Evolutionary conservation across 2,329 filamentous ascomycete genomes (phyloP).

Genomic region (Ophiocordyceps camponoti-leonardi): DNA sequence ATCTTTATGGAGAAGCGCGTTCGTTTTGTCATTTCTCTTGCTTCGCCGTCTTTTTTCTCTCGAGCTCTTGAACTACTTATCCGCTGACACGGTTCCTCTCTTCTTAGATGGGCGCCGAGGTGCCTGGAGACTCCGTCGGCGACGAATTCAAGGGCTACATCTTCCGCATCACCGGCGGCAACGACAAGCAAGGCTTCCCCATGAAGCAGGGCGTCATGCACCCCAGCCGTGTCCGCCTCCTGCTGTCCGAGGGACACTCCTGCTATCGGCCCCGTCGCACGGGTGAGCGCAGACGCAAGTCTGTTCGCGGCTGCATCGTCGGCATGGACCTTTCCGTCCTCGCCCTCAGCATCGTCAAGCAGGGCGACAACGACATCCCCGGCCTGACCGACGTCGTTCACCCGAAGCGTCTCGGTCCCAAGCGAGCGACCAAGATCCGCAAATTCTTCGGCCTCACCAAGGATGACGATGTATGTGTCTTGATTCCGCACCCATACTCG

Average conservation of each 20-base stretch:
- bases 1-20: slow-evolving; percentile 97
- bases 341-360: slow-evolving; percentile 91
- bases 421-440: slow-evolving; percentile 99
- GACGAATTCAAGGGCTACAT: slow-evolving; percentile 99
- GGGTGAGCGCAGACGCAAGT: slow-evolving; percentile 99
- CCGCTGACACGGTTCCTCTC: neutral
- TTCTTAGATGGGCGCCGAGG: slow-evolving; percentile 66
- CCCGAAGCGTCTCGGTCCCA: slow-evolving; percentile 98
- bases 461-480: slow-evolving; percentile 98
- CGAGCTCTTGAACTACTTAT: no score
- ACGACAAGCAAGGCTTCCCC: slow-evolving; percentile 99
- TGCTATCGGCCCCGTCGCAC: slow-evolving; percentile 98
- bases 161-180: slow-evolving; percentile 98
- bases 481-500: slow-evolving; percentile 31
- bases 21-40: slow-evolving; percentile 22
- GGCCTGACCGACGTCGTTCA: slow-evolving; percentile 94
- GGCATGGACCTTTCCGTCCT: slow-evolving; percentile 89
- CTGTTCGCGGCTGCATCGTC: slow-evolving; percentile 96
- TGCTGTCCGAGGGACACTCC: slow-evolving; percentile 91
- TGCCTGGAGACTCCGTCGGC: slow-evolving; percentile 84
- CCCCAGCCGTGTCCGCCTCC: slow-evolving; percentile 93
- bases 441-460: slow-evolving; percentile 99
- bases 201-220: slow-evolving; percentile 99
- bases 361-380: slow-evolving; percentile 86
- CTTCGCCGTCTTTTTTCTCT: neutral